A percentile compares a stretch with the other conserved stretches of the same genome.
These are phyloP conservation scores for Carex parvula DNA, from an alignment of 176 grass and related monocot genomes.

Conservation along the genomic window DNA sequence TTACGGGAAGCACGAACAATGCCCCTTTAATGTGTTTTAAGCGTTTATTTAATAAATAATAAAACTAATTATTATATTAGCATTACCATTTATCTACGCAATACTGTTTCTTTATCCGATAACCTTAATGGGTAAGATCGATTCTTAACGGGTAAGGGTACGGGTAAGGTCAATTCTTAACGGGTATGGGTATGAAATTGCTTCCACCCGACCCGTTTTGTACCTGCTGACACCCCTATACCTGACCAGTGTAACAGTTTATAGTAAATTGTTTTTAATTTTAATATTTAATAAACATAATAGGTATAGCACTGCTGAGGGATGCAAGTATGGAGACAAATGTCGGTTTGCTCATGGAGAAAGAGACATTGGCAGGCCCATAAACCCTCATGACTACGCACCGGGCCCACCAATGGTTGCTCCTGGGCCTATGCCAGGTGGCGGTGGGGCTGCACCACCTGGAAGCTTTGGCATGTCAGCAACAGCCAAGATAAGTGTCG, in stretches of 20 bases:
- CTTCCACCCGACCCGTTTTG: too few species aligned
- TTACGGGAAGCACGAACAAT: too few species aligned
- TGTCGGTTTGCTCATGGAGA: constrained; percentile 87
- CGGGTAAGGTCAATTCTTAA: too few species aligned
- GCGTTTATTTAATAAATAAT: too few species aligned
- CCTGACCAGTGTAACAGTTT: neutral
- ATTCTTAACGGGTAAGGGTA: too few species aligned
- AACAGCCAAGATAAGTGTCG: constrained; percentile 77
- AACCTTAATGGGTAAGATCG: too few species aligned
- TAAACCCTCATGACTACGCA: constrained; percentile 21
- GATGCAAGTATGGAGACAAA: constrained; percentile 73
- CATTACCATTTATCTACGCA: too few species aligned
- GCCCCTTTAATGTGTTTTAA: too few species aligned
- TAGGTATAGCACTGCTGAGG: constrained; percentile 72
- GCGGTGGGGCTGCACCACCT: constrained; percentile 39
- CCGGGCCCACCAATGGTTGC: constrained; percentile 34
- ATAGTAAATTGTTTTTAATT: neutral
- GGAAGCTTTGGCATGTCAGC: constrained; percentile 67
- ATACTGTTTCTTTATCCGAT: too few species aligned
- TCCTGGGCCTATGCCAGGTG: constrained; percentile 17
- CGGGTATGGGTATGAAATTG: too few species aligned
- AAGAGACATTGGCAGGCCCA: constrained; percentile 58
- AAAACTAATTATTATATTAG: too few species aligned
- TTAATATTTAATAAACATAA: neutral
- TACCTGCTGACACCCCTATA: neutral